Percentiles rank a stretch among this genome's conserved stretches.
These are phyloP conservation scores for Fusarium tjaetaba DNA, from an alignment of 2,329 filamentous ascomycete species.

Conservation along the genomic window DNA sequence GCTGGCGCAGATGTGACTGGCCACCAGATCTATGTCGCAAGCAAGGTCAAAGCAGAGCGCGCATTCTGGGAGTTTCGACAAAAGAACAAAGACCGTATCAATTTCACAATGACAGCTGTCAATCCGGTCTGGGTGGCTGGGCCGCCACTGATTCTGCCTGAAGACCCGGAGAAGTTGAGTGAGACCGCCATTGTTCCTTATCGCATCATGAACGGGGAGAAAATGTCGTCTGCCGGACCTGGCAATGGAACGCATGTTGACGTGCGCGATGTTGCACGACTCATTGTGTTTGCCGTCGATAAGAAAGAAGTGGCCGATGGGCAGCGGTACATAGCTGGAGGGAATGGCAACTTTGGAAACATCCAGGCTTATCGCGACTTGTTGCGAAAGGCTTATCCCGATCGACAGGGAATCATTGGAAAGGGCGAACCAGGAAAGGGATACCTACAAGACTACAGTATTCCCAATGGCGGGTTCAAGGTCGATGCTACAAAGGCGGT, in stretches of 20 bases:
- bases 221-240: neutral
- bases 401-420: neutral
- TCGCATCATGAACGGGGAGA: conserved; percentile 12
- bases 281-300: conserved; percentile 5
- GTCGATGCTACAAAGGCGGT: conserved; percentile 3
- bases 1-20: neutral
- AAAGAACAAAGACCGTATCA: neutral
- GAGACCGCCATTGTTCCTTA: conserved; percentile 17
- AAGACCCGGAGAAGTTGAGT: conserved; percentile 17
- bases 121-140: conserved; percentile 19
- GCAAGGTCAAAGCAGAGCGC: conserved; percentile 17
- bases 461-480: neutral
- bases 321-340: conserved; percentile 11
- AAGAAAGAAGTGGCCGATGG: conserved; percentile 4
- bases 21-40: conserved; percentile 16
- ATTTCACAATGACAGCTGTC: conserved; percentile 14
- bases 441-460: neutral
- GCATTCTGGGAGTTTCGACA: conserved; percentile 14
- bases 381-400: conserved; percentile 2
- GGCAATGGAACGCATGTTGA: conserved; percentile 21
- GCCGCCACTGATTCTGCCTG: neutral
- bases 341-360: neutral
- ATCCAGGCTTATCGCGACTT: conserved; percentile 20
- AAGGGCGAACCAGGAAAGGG: neutral
- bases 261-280: conserved; percentile 14